Evolutionary conservation across 495 filamentous ascomycete genomes (phyloP), one percentile per base, ranked within the genome.

Genomic region (Elasticomyces elasticus): DNA sequence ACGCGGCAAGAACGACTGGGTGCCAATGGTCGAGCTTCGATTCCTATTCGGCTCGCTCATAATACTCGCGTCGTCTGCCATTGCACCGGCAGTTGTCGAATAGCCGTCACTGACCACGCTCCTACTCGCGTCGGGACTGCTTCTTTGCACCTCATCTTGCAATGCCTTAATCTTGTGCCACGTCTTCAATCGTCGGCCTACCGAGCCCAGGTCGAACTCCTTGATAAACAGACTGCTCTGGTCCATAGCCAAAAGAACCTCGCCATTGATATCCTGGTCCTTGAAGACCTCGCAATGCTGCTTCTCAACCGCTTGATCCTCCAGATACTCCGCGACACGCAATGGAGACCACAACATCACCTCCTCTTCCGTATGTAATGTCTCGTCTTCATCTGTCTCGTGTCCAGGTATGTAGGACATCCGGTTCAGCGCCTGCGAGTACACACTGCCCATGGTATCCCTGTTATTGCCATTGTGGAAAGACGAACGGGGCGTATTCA

Each of bases 211-310:
- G 49, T 97, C 88, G 58, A 97, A 89, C 49, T 92, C 91, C 67
- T 95, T 95, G 70, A 97, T 80, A 65, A 95, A 90, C 2, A 96
- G 69, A 28, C 89, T 89, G 24, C 85, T 81, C 66, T 97, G 94
- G 57, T 94, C 85, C 90, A 99, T 94, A 20, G 87, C 87, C 46
- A 99, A 71, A 15, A 99, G 70, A 12, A 96, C 89, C 56, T 96
- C 88, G 31, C 94, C 94, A 12, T 85, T 81, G 51, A 99, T 95
- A 67, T 99, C 94, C 71, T 99, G 89, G 60, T 96, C 89, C 59
- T 84, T 77, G 62, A 99, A 99, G 10, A 96, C 84, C 40, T 91
- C 84, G 66, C 94, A 97, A 57, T 95, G 90, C 49, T 76, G 79
- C 38, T 79, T 75, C 60, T 96, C 89, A 19, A 97, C 83, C 15